phyloP scores from a whole-genome alignment of 192 early-diverging fungal genomes.

The Funneliformis mosseae region DNA sequence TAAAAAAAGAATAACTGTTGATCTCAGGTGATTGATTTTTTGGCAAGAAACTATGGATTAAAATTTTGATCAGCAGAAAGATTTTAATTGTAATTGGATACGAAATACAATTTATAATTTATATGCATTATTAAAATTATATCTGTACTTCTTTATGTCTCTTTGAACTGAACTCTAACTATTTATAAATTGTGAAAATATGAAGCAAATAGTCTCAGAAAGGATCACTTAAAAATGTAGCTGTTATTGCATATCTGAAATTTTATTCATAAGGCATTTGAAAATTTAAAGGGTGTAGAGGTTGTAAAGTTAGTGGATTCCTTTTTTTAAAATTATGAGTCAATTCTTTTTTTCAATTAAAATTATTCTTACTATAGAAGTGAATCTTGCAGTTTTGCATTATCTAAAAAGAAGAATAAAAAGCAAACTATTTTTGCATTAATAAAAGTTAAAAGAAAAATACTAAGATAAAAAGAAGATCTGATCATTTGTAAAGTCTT shows the following conservation, averaged over 20 bases:
- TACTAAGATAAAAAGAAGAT: too few species aligned
- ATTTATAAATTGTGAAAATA: constrained; percentile 32
- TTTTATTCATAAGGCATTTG: constrained; percentile 28
- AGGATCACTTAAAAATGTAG: constrained; percentile 29
- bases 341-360: constrained; percentile 4
- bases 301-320: constrained; percentile 27
- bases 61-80: constrained; percentile 31
- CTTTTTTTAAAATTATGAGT: constrained; percentile 26
- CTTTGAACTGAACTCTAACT: constrained; percentile 8
- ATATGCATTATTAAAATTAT: constrained; percentile 33
- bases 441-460: too few species aligned
- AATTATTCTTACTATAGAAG: not conserved
- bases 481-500: too few species aligned
- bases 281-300: not conserved
- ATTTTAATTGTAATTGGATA: constrained; percentile 34
- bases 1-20: constrained; percentile 28
- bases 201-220: constrained; percentile 25
- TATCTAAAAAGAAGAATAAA: too few species aligned
- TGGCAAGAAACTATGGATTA: constrained; percentile 34
- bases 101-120: constrained; percentile 37
- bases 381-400: not conserved
- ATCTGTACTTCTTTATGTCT: not conserved
- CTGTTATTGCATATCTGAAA: constrained; percentile 27
- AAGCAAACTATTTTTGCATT: too few species aligned
- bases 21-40: constrained; percentile 29